These are phyloP conservation scores for Fusarium xylarioides DNA, from an alignment of 2,329 filamentous ascomycete genomes.

Conservation along the genomic window DNA sequence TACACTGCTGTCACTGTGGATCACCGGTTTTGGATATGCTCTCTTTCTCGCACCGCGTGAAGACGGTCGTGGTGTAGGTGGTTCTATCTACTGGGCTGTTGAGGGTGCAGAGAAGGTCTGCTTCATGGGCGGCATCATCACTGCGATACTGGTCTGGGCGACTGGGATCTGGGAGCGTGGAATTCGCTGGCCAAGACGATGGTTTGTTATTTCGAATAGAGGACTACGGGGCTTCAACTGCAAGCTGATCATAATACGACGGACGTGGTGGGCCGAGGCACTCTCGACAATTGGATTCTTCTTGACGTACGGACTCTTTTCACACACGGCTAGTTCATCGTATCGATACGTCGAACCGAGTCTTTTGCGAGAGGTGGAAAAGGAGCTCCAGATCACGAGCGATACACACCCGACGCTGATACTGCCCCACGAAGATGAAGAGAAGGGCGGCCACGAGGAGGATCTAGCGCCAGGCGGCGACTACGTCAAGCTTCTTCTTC, in stretches of 20 bases:
- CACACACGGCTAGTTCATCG: slow-evolving; percentile 71
- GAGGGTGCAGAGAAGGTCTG: slow-evolving; percentile 91
- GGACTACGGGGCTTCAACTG: slow-evolving; percentile 93
- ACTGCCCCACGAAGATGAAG: slow-evolving; percentile 63
- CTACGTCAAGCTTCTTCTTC: slow-evolving; percentile 86
- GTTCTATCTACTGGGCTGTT: slow-evolving; percentile 95
- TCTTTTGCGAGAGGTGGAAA: slow-evolving; percentile 67
- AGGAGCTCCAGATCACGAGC: slow-evolving; percentile 60
- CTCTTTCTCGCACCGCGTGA: slow-evolving; percentile 96
- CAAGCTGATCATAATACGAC: slow-evolving; percentile 89
- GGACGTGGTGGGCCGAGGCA: slow-evolving; percentile 82
- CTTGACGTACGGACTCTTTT: slow-evolving; percentile 78
- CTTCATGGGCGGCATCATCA: slow-evolving; percentile 90
- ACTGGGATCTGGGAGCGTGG: slow-evolving; percentile 97
- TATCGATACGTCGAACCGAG: slow-evolving; percentile 81
- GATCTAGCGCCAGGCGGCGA: slow-evolving; percentile 91
- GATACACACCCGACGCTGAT: slow-evolving; percentile 55
- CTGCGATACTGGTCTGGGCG: slow-evolving; percentile 86
- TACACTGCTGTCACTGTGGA: slow-evolving; percentile 81
- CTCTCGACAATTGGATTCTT: slow-evolving; percentile 79
- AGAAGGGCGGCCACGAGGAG: slow-evolving; percentile 79
- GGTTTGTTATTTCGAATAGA: slow-evolving; percentile 88
- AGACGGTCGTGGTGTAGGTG: slow-evolving; percentile 89
- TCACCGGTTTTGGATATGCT: slow-evolving; percentile 84
- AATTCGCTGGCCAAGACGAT: slow-evolving; percentile 90